Conservation (phyloP, 2,329 filamentous ascomycete genomes). For the Annulohypoxylon truncatum region DNA sequence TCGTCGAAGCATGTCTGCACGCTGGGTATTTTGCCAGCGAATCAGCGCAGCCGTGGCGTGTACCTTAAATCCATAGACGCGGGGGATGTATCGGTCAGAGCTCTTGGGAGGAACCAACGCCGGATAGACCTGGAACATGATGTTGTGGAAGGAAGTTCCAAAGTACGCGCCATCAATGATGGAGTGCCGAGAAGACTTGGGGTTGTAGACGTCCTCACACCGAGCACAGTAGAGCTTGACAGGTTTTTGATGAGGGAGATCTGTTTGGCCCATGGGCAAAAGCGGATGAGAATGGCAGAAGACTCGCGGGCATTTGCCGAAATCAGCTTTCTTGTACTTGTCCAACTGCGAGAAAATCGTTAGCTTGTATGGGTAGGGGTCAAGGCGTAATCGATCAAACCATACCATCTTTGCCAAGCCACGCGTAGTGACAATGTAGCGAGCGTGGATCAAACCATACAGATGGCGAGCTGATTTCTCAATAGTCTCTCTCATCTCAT, state of each 20-base stretch:
- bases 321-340: constrained; percentile 98
- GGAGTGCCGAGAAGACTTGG: constrained; percentile 93
- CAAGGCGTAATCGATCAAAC: not conserved
- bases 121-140: constrained; percentile 98
- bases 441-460: constrained; percentile 94
- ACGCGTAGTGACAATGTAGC: constrained; percentile 95
- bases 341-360: constrained; percentile 74
- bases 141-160: constrained; percentile 97
- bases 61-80: constrained; percentile 95
- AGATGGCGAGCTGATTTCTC: constrained; percentile 96
- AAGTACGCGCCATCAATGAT: constrained; percentile 98
- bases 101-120: constrained; percentile 88
- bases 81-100: constrained; percentile 85
- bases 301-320: constrained; percentile 97
- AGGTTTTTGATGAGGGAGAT: constrained; percentile 85
- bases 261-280: constrained; percentile 92
- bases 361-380: constrained; percentile 17
- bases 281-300: constrained; percentile 94
- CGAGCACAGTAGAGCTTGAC: constrained; percentile 98
- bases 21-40: constrained; percentile 87
- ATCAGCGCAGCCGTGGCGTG: constrained; percentile 89
- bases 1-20: constrained; percentile 84
- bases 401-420: constrained; percentile 95
- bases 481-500: constrained; percentile 97
- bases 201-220: constrained; percentile 99